These are phyloP conservation scores for Pouteria campechiana DNA, from an alignment of 179 eudicot genomes.

Conservation along the genomic window DNA sequence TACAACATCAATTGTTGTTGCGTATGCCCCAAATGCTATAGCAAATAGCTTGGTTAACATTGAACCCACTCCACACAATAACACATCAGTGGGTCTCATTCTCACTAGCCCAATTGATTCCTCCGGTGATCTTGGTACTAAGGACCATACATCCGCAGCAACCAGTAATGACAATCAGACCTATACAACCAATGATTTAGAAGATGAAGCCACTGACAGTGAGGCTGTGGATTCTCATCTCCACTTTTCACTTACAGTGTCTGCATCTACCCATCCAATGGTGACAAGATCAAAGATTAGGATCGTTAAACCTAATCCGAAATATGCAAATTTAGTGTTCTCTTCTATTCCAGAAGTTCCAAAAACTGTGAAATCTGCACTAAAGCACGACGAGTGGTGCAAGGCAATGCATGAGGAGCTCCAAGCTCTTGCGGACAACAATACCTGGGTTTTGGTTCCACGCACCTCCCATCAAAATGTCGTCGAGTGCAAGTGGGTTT, in stretches of 20 bases:
- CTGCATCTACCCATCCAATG: not conserved
- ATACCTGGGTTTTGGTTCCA: not conserved
- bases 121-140: too few species aligned
- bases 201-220: not conserved
- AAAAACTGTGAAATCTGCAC: not conserved
- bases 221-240: not conserved
- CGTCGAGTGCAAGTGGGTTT: too few species aligned
- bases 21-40: too few species aligned
- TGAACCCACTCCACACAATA: too few species aligned
- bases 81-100: too few species aligned
- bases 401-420: not conserved
- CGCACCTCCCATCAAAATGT: not conserved
- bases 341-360: too few species aligned
- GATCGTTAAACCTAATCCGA: not conserved
- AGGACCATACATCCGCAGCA: too few species aligned
- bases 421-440: not conserved
- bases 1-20: too few species aligned
- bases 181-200: not conserved
- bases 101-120: too few species aligned
- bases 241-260: not conserved
- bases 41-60: too few species aligned
- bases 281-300: not conserved
- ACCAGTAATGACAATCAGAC: not conserved
- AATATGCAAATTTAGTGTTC: not conserved
- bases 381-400: not conserved